phyloP scores from a whole-genome alignment of 2,329 filamentous ascomycete species.

The Septoria petroselini region DNA sequence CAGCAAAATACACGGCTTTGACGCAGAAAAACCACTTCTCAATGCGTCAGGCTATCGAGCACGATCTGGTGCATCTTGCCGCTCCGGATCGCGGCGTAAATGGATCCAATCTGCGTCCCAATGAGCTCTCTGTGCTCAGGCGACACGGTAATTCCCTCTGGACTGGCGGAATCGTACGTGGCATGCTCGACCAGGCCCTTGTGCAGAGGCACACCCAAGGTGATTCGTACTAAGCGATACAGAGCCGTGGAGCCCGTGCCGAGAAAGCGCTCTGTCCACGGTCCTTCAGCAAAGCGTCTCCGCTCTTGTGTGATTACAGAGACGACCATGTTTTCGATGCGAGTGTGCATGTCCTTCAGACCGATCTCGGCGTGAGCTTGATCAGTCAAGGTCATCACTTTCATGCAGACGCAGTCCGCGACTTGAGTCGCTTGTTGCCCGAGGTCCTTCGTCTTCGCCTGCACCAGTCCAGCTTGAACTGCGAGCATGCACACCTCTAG shows the following conservation, averaged over 20 bases:
- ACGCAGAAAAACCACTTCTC: not conserved
- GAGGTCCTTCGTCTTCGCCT: constrained; percentile 16
- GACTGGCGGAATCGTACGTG: constrained; percentile 18
- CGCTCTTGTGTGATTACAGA: not conserved
- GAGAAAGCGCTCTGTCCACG: constrained; percentile 4
- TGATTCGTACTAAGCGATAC: constrained; percentile 28
- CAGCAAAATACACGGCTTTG: too few relatives aligned
- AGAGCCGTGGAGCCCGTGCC: constrained; percentile 24
- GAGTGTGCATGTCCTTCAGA: not conserved
- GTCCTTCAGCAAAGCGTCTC: not conserved
- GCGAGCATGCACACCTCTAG: not conserved
- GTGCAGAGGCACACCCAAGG: constrained; percentile 25
- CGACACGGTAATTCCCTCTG: constrained; percentile 13
- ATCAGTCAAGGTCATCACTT: not conserved
- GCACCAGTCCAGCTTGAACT: constrained; percentile 1
- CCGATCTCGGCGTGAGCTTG: not conserved
- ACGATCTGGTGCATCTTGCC: constrained; percentile 15
- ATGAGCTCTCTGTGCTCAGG: constrained; percentile 19
- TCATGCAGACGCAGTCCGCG: not conserved
- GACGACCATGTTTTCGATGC: not conserved
- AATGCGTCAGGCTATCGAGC: constrained; percentile 6
- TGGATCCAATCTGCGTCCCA: constrained; percentile 24
- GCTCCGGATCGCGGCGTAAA: constrained; percentile 30
- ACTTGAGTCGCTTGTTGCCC: not conserved
- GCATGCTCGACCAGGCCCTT: constrained; percentile 30